Evolutionary conservation across 805 yeast species (phyloP).

Genomic region (Hyphopichia homilentoma): DNA sequence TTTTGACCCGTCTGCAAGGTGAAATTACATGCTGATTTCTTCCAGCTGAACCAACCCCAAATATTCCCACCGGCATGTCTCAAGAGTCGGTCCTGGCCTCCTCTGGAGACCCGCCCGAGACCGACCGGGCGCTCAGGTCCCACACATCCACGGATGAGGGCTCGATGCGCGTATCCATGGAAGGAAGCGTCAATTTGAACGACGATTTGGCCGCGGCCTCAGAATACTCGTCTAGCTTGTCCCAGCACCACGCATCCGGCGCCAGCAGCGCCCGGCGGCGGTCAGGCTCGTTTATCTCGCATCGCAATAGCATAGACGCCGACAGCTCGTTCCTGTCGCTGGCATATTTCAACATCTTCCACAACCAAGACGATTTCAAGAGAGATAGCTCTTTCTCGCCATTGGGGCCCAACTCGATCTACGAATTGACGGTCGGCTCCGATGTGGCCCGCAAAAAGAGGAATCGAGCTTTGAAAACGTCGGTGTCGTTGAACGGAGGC

Average conservation of each 20-base stretch:
- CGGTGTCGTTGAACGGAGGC: conserved; percentile 41
- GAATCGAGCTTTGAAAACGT: conserved; percentile 27
- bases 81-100: conserved; percentile 4
- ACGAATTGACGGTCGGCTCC: conserved; percentile 64
- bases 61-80: conserved; percentile 5
- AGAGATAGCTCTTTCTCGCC: conserved; percentile 40
- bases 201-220: conserved; percentile 30
- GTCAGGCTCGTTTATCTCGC: conserved; percentile 14
- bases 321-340: conserved; percentile 28
- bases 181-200: conserved; percentile 24
- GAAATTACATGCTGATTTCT: too few species aligned
- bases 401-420: conserved; percentile 72
- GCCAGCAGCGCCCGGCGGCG: conserved; percentile 4
- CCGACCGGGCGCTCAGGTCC: too few species aligned
- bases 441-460: conserved; percentile 41
- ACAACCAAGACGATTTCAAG: conserved; percentile 8
- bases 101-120: not conserved
- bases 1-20: too few species aligned
- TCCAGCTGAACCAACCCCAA: too few species aligned
- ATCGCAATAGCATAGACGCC: conserved; percentile 28
- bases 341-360: conserved; percentile 17
- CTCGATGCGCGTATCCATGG: too few species aligned
- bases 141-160: too few species aligned
- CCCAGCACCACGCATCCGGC: conserved; percentile 7
- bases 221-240: conserved; percentile 16